Percentiles rank a stretch among this genome's conserved stretches.
phyloP scores from a whole-genome alignment of 352 stramenopile genomes.

The Pythium aristosporum region DNA sequence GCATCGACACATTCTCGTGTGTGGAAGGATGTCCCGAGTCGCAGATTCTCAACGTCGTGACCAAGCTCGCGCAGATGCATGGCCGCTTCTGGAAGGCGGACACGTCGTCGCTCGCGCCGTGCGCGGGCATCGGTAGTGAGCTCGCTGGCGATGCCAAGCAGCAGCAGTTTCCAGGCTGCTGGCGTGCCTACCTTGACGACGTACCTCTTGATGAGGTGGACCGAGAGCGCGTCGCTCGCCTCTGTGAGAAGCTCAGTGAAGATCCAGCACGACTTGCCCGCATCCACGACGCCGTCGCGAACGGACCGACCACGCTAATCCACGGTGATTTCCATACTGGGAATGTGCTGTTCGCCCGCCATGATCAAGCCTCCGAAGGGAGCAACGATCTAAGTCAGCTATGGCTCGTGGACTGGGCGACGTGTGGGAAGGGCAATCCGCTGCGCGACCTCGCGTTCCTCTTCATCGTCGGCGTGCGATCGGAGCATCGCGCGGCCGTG shows the following conservation, averaged over 20 bases:
- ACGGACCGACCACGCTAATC: conserved; percentile 60
- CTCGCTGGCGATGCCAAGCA: conserved; percentile 59
- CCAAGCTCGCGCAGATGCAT: conserved; percentile 66
- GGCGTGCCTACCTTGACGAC: conserved; percentile 51
- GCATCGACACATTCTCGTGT: conserved; percentile 54
- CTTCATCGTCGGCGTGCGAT: conserved; percentile 75
- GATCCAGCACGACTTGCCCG: conserved; percentile 36
- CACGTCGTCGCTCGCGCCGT: conserved; percentile 39
- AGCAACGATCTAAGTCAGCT: conserved; percentile 13
- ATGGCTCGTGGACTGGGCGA: conserved; percentile 83
- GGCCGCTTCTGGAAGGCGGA: conserved; percentile 50
- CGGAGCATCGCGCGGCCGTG: conserved; percentile 37
- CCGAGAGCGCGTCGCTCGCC: conserved; percentile 26
- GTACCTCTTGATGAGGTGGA: conserved; percentile 36
- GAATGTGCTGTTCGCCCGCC: conserved; percentile 59
- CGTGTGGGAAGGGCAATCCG: conserved; percentile 69
- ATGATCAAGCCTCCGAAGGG: conserved; percentile 7
- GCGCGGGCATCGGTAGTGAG: conserved; percentile 71
- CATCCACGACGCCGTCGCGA: conserved; percentile 53
- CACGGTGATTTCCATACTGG: conserved; percentile 84
- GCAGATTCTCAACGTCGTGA: conserved; percentile 43
- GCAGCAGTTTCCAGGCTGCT: conserved; percentile 60
- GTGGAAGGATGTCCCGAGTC: conserved; percentile 58
- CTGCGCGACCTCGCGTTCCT: conserved; percentile 82
- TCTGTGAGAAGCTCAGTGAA: conserved; percentile 53